Evolutionary conservation across 2,329 filamentous ascomycete species (phyloP), one percentile per base, ranked within the genome.

Genomic region (Orbilia oligospora): DNA sequence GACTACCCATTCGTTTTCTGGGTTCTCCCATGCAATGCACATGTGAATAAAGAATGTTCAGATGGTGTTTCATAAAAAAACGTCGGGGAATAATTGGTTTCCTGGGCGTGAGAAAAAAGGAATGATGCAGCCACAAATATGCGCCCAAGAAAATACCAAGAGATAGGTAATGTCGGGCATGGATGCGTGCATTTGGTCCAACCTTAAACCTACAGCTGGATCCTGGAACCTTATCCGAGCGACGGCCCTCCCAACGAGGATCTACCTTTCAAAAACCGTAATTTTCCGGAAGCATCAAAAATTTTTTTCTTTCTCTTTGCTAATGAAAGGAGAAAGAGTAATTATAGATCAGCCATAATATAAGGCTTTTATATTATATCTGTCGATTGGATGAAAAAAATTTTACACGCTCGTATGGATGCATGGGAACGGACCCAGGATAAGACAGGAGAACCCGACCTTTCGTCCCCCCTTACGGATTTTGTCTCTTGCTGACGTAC

Each of bases 181-280:
- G 71, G 71, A 64, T 76, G 58, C 72, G 56, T 64, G 66, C 55
- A 58, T 70, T 71, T 66, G 46, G 66, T 71, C 53, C 58, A 71
- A 71, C 72, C 72, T 77, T 77, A 77, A 77, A 71, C 51, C 36
- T 24, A 61, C 51, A 10, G 38, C 46, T 77, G 66, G 66, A 76
- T 70, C 41, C 61, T 66, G 51, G 58, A 77, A 77, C 66, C 41
- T 75, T 71, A 71, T 71, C 72, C 67, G 48, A 64, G 65, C 67
- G 51, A 71, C 27, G 12, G 36, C 41, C 30, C 14, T 58, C 20
- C 49, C 16, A 41, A 27, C 36, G 58, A 65, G 48, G 41, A 56
- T 58, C 48, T n/a, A 24, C 38, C 56, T 44, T 36, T 48, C 27
- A 30, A 56, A 55, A 33, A 18, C 61, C 58, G 61, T 66, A 51